Conservation (phyloP, 176 grass and related monocot species). For the Calamus simplicifolius region DNA sequence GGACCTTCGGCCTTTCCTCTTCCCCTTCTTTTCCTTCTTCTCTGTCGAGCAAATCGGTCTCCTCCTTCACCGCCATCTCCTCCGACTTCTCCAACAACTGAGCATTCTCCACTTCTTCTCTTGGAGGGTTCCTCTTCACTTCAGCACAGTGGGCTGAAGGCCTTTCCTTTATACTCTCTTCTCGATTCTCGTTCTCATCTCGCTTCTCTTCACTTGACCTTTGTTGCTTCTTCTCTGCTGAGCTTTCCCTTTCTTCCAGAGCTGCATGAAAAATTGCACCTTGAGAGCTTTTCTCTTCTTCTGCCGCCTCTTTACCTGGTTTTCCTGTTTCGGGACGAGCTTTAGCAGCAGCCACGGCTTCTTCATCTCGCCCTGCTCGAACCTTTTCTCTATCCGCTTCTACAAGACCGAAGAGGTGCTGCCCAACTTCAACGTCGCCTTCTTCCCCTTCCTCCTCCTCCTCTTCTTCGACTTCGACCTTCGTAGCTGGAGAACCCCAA, state of each 20-base stretch:
- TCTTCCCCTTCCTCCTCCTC: conserved; percentile 14
- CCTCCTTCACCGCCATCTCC: neutral
- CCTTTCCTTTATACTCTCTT: conserved; percentile 19
- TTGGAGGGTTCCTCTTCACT: no score
- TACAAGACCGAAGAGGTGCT: neutral
- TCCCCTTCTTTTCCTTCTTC: conserved; percentile 15
- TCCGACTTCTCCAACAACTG: neutral
- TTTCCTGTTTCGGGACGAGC: conserved; percentile 1
- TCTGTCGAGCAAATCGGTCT: conserved; percentile 2
- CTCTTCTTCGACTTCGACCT: conserved; percentile 36
- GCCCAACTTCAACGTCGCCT: conserved; percentile 9
- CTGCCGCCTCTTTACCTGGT: conserved; percentile 16
- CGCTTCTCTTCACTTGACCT: neutral
- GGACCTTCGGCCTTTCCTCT: conserved; percentile 20
- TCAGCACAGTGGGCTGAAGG: no score
- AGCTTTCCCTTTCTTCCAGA: conserved; percentile 2
- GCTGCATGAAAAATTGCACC: conserved; percentile 1
- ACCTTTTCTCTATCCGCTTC: conserved; percentile 5
- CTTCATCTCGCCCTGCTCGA: conserved; percentile 1
- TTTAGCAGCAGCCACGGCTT: conserved; percentile 18
- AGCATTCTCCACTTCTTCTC: neutral
- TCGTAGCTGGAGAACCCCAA: conserved; percentile 68
- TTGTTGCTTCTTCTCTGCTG: neutral
- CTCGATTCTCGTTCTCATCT: neutral
- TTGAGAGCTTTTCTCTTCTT: conserved; percentile 29